Base-by-base conservation (phyloP, 2,329 filamentous ascomycete species). In the Sporothrix curviconia region DNA sequence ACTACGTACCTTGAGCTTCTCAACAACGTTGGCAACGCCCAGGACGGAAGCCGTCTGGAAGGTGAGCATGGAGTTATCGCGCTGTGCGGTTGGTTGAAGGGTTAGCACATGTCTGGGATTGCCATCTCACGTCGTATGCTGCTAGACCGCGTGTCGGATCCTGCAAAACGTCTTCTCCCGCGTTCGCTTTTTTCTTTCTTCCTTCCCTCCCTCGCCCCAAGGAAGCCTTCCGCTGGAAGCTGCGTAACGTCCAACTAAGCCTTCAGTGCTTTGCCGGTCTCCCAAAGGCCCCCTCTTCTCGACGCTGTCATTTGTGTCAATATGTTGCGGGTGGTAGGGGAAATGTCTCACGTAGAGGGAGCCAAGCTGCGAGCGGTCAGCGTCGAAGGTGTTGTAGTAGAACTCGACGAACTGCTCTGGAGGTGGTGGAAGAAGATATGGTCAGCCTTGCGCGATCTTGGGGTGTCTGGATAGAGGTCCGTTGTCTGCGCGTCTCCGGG, bases 361-460 rank as follows among this genome's bases (percentile, higher is more conserved):
- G 14, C 72, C 74, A 43, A 96, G 81, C 53, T 70, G 66, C 57
- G 74, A 74, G 68, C 91, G 86, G 74, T 92, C 80, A 61, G 69
- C 62, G 72, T 96, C 91, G 75, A 96, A 96, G 60, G 85, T 86
- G 68, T 86, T 79, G 82, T 96, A 96, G 84, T 96, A 97, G 79
- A 87, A 92, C 60, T 85, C 70, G 64, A 92, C 86, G 75, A 97
- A 96, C 76, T 95, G 83, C 72, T 86, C 92, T 96, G 69, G 46
- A n/a, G n/a, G 17, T 15, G 28, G n/a, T 25, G n/a, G 19, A 24
- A 34, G 19, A 37, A 28, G 39, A n/a, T 19, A 3, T 1, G 15
- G 51, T 55, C 24, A 58, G 47, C 40, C 6, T 28, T 25, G 37
- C 17, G n/a, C n/a, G n/a, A n/a, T n/a, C n/a, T n/a, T n/a, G n/a